Conservation (phyloP, 2,329 filamentous ascomycete species). For the Fusarium sublunatum region DNA sequence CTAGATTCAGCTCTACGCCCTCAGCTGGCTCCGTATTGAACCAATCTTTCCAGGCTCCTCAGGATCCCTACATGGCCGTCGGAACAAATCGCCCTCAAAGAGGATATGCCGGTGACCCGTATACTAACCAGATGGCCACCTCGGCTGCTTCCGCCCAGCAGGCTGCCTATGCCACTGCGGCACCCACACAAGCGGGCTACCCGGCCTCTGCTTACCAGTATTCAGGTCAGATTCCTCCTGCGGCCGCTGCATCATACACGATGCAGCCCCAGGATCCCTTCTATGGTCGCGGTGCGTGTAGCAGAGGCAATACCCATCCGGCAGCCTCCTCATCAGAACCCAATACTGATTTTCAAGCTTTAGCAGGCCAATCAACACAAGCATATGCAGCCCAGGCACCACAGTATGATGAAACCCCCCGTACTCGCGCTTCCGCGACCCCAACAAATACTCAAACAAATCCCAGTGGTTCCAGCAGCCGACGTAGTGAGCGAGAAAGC, state of each 20-base stretch:
- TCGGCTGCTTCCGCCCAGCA: slow-evolving; percentile 49
- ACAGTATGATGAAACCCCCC: slow-evolving; percentile 64
- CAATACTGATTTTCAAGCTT: slow-evolving; percentile 60
- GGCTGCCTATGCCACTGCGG: slow-evolving; percentile 50
- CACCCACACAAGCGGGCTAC: slow-evolving; percentile 49
- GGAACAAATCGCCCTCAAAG: slow-evolving; percentile 52
- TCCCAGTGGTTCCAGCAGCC: slow-evolving; percentile 52
- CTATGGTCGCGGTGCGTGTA: slow-evolving; percentile 71
- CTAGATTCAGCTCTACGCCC: slow-evolving; percentile 48
- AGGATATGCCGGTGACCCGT: slow-evolving; percentile 50
- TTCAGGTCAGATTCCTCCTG: slow-evolving; percentile 52
- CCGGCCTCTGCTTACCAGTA: slow-evolving; percentile 51
- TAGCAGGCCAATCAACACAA: slow-evolving; percentile 58
- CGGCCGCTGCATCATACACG: slow-evolving; percentile 50
- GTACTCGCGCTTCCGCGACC: slow-evolving; percentile 52
- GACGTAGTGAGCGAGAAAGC: slow-evolving; percentile 57
- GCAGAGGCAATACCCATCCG: slow-evolving; percentile 41
- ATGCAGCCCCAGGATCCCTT: slow-evolving; percentile 64
- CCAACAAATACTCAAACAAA: slow-evolving; percentile 55
- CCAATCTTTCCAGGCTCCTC: slow-evolving; percentile 46
- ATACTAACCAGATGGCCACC: slow-evolving; percentile 47
- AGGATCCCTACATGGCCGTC: slow-evolving; percentile 52
- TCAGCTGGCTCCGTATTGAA: slow-evolving; percentile 49
- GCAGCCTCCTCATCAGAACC: slow-evolving; percentile 42
- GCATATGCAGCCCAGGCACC: slow-evolving; percentile 59